Evolutionary conservation across 768 basidiomycete genomes (phyloP).

Genomic region (Lanmaoa pseudosensibilis): DNA sequence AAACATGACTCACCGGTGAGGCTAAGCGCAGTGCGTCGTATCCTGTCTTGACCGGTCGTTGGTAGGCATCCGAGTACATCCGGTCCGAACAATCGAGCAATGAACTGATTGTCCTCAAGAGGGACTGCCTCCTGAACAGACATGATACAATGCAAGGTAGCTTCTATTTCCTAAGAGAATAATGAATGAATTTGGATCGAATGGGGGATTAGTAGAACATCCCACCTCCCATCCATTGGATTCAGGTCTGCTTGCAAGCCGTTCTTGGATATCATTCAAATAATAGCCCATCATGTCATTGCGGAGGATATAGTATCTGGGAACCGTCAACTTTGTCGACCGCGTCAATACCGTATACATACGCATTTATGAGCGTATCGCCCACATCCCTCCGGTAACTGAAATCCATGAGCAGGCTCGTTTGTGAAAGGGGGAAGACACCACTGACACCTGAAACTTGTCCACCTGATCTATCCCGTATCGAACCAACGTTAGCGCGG

Average conservation of each 20-base stretch:
- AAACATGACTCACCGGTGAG: conserved; percentile 63
- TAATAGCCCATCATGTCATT: conserved; percentile 78
- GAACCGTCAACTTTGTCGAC: conserved; percentile 8
- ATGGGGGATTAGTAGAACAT: background rate
- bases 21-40: conserved; percentile 71
- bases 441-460: conserved; percentile 71
- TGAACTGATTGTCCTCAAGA: conserved; percentile 50
- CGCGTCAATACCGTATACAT: conserved; percentile 27
- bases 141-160: conserved; percentile 81
- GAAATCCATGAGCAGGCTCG: conserved; percentile 7
- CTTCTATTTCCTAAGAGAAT: conserved; percentile 74
- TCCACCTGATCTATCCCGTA: conserved; percentile 66
- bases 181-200: background rate
- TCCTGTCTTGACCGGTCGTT: conserved; percentile 56
- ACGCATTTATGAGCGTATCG: conserved; percentile 88
- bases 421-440: background rate
- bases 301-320: conserved; percentile 84
- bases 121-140: conserved; percentile 87
- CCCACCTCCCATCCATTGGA: conserved; percentile 73
- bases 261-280: conserved; percentile 58
- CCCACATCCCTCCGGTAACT: conserved; percentile 86
- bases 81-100: conserved; percentile 68
- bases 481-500: conserved; percentile 8
- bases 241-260: conserved; percentile 46
- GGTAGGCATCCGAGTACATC: conserved; percentile 72